Base-by-base conservation (phyloP, 352 stramenopile species). In the Phytophthora pinifolia region DNA sequence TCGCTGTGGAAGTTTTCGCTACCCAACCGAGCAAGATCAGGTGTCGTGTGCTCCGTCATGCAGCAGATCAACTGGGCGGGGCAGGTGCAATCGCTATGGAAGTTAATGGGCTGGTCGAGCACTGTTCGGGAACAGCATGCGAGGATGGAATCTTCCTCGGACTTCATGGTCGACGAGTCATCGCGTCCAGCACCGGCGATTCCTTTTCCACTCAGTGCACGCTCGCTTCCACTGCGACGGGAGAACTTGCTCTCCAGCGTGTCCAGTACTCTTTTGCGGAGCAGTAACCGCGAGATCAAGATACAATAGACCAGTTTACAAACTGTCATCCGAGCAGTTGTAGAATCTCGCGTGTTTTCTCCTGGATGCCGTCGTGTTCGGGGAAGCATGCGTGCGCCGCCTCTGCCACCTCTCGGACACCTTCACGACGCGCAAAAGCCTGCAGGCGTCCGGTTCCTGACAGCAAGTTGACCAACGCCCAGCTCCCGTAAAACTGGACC, bases 361-460 rank as follows among this genome's bases (percentile, higher is more conserved):
- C 82, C 52, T 91, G 79, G 46, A 98, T 91, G 0, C 68, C 74
- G 14, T 66, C 35, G 42, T 96, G 70, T 6, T 91, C 78, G 9
- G 82, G 61, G 60, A 96, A 96, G 22, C 86, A 94, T 13, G 78
- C 84, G 49, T 91, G 70, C 0, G 88, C 83, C 14, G 85, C 75
- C 43, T 96, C 74, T 8, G 83, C 73, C 9, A 97, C 88, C 59
- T 96, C 83, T 13, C 84, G 70, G 3, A 92, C 88, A 2, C 82
- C 79, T 55, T 89, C 82, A 41, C 52, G 74, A 10, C 69, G 69
- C 7, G 77, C 82, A 66, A 88, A 92, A 9, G 68, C 49, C 53
- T 76, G 75, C 9, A 92, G 59, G 13, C 65, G 51, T 1, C 69
- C 44, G 0, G 77, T 74, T 0, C 79, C 82, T 0, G 75, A 76